A percentile compares a stretch with the other conserved stretches of the same genome.
Evolutionary conservation across 2,329 filamentous ascomycete genomes (phyloP).

Genomic region (Cladophialophora chaetospira): DNA sequence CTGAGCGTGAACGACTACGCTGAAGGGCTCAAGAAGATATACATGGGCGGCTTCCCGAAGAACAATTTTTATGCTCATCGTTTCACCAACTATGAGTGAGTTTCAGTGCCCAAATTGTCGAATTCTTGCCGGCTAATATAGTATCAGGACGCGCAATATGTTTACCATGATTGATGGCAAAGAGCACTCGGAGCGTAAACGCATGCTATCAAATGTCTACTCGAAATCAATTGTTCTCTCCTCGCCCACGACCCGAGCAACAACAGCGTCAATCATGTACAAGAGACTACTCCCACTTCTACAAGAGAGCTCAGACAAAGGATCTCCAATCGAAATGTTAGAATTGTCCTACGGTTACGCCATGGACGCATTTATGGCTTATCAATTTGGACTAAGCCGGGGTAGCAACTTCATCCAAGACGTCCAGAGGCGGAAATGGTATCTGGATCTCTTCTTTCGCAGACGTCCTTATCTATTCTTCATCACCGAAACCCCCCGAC

Average conservation of each 20-base stretch:
- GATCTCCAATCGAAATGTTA: slow-evolving; percentile 52
- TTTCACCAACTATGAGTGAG: slow-evolving; percentile 69
- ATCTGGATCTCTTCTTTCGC: slow-evolving; percentile 50
- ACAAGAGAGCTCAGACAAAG: slow-evolving; percentile 25
- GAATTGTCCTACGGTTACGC: slow-evolving; percentile 68
- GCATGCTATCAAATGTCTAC: neutral
- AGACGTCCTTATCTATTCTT: neutral
- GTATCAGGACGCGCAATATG: neutral
- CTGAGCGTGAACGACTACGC: slow-evolving; percentile 69
- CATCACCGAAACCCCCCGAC: slow-evolving; percentile 55
- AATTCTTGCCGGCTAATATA: neutral
- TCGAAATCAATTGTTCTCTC: neutral
- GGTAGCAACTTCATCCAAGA: slow-evolving; percentile 66
- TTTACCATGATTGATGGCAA: neutral
- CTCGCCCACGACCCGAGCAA: neutral
- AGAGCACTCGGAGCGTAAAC: neutral
- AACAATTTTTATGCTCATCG: slow-evolving; percentile 68
- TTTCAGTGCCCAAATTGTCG: neutral
- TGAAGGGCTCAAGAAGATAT: slow-evolving; percentile 65
- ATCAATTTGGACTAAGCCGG: slow-evolving; percentile 68
- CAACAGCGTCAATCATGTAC: slow-evolving; percentile 51
- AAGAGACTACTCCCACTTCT: slow-evolving; percentile 60
- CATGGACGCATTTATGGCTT: slow-evolving; percentile 75
- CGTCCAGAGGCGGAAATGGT: slow-evolving; percentile 57
- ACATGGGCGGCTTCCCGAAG: slow-evolving; percentile 73